Evolutionary conservation across 1,139 yeast species (phyloP).

Genomic region (Chernovozyma aurita): DNA sequence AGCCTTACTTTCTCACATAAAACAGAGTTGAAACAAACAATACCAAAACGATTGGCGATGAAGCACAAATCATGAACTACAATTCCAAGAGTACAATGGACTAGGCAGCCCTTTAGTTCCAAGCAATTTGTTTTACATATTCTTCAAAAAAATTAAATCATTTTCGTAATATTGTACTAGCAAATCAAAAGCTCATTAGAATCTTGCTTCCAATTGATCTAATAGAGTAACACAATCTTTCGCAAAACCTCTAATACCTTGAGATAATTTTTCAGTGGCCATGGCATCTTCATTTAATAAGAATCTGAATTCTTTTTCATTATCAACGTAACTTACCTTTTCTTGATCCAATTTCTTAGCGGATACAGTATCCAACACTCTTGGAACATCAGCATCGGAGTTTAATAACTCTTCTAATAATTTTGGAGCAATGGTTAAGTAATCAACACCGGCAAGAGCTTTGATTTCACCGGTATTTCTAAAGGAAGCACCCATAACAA

Average conservation of each 20-base stretch:
- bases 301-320: constrained; percentile 90
- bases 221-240: constrained; percentile 88
- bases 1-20: too few species aligned
- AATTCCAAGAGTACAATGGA: too few species aligned
- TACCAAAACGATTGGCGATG: too few species aligned
- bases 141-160: neutral
- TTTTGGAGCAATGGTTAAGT: constrained; percentile 91
- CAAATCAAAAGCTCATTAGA: constrained; percentile 24
- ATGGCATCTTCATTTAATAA: constrained; percentile 92
- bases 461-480: constrained; percentile 96
- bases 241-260: constrained; percentile 96
- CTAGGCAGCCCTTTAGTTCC: too few species aligned
- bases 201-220: constrained; percentile 70
- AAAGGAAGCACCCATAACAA: constrained; percentile 99
- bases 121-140: too few species aligned
- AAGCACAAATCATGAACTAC: too few species aligned
- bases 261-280: constrained; percentile 97
- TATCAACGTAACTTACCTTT: constrained; percentile 77
- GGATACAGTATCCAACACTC: constrained; percentile 65
- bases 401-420: constrained; percentile 84
- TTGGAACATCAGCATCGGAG: constrained; percentile 76
- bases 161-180: neutral
- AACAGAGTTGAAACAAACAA: too few species aligned
- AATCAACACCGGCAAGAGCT: constrained; percentile 97
- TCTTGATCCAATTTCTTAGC: constrained; percentile 48